Evolutionary conservation across 176 grass and related monocot genomes (phyloP).

Genomic region (Avena insularis): DNA sequence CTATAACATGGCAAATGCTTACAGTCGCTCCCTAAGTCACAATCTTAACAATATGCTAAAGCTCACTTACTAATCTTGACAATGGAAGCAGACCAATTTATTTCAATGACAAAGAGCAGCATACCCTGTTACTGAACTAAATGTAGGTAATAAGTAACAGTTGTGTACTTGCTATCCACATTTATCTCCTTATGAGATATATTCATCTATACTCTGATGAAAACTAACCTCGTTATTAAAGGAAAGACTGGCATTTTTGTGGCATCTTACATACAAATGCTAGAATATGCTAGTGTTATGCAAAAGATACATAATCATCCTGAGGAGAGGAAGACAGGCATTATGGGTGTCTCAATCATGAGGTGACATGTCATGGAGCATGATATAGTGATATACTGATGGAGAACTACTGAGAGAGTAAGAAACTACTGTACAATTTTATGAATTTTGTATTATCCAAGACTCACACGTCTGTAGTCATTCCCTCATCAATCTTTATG

Average conservation of each 20-base stretch:
- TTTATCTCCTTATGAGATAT: too few species aligned
- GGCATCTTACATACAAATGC: neutral
- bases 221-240: neutral
- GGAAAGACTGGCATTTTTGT: slow-evolving; percentile 1
- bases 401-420: slow-evolving; percentile 21
- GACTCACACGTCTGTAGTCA: slow-evolving; percentile 96
- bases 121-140: neutral
- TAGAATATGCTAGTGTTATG: slow-evolving; percentile 11
- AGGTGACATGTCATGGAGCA: neutral
- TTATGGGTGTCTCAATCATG: slow-evolving; percentile 22
- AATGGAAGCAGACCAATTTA: neutral
- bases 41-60: slow-evolving; percentile 24
- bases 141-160: slow-evolving; percentile 7
- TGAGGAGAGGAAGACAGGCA: neutral
- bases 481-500: slow-evolving; percentile 96
- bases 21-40: neutral
- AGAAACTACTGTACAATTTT: slow-evolving; percentile 19
- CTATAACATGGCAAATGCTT: slow-evolving; percentile 2
- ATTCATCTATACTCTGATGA: too few species aligned
- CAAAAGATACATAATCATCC: slow-evolving; percentile 13
- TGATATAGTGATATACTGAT: slow-evolving; percentile 26
- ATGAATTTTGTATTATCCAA: slow-evolving; percentile 34
- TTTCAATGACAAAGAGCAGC: neutral
- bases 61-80: neutral
- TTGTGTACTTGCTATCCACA: neutral